Base-by-base conservation (phyloP, 164 flowering plant species). In the Dillenia turbinata region DNA sequence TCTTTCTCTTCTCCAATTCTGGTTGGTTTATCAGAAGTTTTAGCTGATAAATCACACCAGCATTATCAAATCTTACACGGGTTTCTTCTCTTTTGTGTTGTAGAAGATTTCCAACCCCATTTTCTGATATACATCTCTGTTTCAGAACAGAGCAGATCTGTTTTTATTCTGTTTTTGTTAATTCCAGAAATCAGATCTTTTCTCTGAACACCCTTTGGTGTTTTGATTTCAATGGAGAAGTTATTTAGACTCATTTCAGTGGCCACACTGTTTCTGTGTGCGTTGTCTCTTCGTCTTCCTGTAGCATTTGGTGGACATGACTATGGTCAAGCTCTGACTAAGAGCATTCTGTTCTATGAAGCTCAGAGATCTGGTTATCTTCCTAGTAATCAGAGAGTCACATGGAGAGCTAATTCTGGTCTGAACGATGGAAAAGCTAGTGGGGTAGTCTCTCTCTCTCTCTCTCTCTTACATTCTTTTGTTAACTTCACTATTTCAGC, bases 281-380 rank as follows among this genome's bases (percentile, higher is more conserved):
- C 49, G 43, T 15, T 77, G 40, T 75, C 83, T n/a, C 48, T 83
- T 10, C 68, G 74, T 13, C 13, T 75, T 14, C 83, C 90, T n/a
- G 47, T 67, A 40, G 87, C 81, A 65, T 49, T 68, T n/a, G 89
- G 81, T 19, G 88, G 88, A 48, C 97, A 92, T 77, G 88, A 90
- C 67, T 91, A 91, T 56, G 85, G 81, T 19, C 76, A 82, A 54
- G 99, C 99, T 59, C 66, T 95, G 54, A 84, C 73, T 47, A 92
- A 95, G 75, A 78, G 94, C 85, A 66, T 95, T 72, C 84, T 95
- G 50, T 95, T 84, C 77, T 95, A 75, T 65, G 99, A 95, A 71
- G 97, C 94, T 64, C 99, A 95, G 77, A 83, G 99, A 75, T 95
- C 99, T 60, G 99, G 99, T 11, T 71, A 71, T 63, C 89, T 95